A percentile compares a stretch with the other conserved stretches of the same genome.
phyloP scores from a whole-genome alignment of 306 rosid species.

The Canavalia ensiformis region DNA sequence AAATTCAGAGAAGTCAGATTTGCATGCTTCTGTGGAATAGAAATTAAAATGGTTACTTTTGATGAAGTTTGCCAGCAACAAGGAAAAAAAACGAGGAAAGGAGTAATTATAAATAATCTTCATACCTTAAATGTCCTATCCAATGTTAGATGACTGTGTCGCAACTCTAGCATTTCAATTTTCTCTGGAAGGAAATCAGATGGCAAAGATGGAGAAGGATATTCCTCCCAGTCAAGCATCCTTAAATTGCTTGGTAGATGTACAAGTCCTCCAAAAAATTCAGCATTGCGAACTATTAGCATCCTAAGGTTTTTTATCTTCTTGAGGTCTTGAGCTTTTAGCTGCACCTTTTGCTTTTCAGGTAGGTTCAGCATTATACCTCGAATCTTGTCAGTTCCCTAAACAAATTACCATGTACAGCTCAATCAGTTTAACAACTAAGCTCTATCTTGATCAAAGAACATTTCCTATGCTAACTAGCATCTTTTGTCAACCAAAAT shows the following conservation, averaged over 20 bases:
- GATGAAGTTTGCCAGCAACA: background rate
- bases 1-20: conserved; percentile 44
- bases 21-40: conserved; percentile 44
- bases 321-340: conserved; percentile 30
- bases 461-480: background rate
- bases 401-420: conserved; percentile 6
- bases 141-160: conserved; percentile 40
- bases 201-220: conserved; percentile 41
- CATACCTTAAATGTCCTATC: conserved; percentile 48
- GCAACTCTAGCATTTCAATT: conserved; percentile 49
- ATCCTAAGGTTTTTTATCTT: conserved; percentile 50
- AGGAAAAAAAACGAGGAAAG: background rate
- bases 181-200: conserved; percentile 44
- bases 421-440: background rate
- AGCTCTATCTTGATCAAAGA: background rate
- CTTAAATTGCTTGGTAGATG: conserved; percentile 48
- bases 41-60: conserved; percentile 19
- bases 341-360: conserved; percentile 41
- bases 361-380: conserved; percentile 52
- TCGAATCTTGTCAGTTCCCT: conserved; percentile 52
- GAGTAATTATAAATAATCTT: background rate
- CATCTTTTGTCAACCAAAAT: background rate
- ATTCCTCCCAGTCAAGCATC: conserved; percentile 52
- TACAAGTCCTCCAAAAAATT: conserved; percentile 24
- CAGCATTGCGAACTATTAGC: conserved; percentile 47